Conservation (phyloP, 2,329 filamentous ascomycete species). For the Aureobasidium sp. region DNA sequence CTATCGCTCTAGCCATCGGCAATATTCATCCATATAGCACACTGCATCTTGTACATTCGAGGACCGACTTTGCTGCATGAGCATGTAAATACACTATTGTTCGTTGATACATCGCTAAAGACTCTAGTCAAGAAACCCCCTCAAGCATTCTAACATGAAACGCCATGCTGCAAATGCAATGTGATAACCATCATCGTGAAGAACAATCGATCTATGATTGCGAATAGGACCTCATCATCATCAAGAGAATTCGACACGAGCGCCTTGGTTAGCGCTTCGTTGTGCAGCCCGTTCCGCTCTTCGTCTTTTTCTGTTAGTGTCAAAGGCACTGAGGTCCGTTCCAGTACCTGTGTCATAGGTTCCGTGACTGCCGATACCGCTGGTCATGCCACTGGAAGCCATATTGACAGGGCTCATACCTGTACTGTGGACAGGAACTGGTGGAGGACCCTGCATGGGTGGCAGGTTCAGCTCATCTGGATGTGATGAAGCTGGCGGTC, state of each 20-base stretch:
- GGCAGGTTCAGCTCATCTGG: slow-evolving; percentile 16
- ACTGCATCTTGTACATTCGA: not conserved
- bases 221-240: not conserved
- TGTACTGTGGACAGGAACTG: slow-evolving; percentile 19
- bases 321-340: slow-evolving; percentile 41
- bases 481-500: slow-evolving; percentile 20
- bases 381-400: slow-evolving; percentile 23
- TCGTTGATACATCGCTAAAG: slow-evolving; percentile 9
- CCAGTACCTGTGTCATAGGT: slow-evolving; percentile 33
- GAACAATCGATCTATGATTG: not conserved
- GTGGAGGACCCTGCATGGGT: slow-evolving; percentile 19
- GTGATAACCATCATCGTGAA: not conserved
- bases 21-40: not conserved
- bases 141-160: not conserved
- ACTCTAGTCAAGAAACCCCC: not conserved
- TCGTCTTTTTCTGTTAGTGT: slow-evolving; percentile 46
- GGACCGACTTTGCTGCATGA: not conserved
- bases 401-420: slow-evolving; percentile 16
- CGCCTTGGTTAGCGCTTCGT: slow-evolving; percentile 11
- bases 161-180: slow-evolving; percentile 8
- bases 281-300: slow-evolving; percentile 44
- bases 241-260: slow-evolving; percentile 16
- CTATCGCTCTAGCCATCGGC: not conserved
- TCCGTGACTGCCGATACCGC: slow-evolving; percentile 28
- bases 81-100: not conserved